Evolutionary conservation across 164 flowering plant genomes (phyloP), one percentile per base, ranked within the genome.

Genomic region (Chimonanthus salicifolius): DNA sequence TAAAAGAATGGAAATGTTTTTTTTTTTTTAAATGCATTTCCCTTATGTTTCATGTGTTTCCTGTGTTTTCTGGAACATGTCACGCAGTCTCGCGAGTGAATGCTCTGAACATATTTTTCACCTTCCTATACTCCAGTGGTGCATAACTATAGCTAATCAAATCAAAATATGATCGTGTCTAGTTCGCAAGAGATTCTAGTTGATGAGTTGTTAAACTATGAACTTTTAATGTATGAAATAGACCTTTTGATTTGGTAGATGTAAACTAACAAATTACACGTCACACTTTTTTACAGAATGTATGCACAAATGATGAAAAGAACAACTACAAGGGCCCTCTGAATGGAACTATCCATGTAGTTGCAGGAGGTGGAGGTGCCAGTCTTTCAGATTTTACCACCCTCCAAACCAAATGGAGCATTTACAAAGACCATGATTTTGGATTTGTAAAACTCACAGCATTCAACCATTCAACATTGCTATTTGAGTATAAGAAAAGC

Each of bases 401-500:
- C 18, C 66, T 89, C 33, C 78, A 86, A 43, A 83, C 98, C 4
- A 79, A 62, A 3, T 94, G 98, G 98, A 94, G 97, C 82, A 21
- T 86, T 8, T 84, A 71, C 75, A 87, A 74, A 74, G 98, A 94
- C 72, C 64, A 64, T 67, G 98, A 94, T 68, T 88, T 78, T 65
- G 96, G 98, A 44, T 94, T 85, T 72, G 83, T 92, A 16, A 90
- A 92, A 70, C 87, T 94, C 44, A 94, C 97, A 11, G 98, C 98
- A 66, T 88, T 89, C 48, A 87, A 94, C 69, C 94, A 88, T 76
- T 88, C 97, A 5, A 84, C 82, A 20, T 80, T 94, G 71, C 71
- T 90, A 77, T 83, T 94, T 20, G 97, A 94, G 87, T 94, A 92
- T 85, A 89, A 87, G 84, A 94, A 84, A 83, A 94, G 97, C 84